phyloP scores from a whole-genome alignment of 305 asterid genomes.

The Rubia balearica region DNA sequence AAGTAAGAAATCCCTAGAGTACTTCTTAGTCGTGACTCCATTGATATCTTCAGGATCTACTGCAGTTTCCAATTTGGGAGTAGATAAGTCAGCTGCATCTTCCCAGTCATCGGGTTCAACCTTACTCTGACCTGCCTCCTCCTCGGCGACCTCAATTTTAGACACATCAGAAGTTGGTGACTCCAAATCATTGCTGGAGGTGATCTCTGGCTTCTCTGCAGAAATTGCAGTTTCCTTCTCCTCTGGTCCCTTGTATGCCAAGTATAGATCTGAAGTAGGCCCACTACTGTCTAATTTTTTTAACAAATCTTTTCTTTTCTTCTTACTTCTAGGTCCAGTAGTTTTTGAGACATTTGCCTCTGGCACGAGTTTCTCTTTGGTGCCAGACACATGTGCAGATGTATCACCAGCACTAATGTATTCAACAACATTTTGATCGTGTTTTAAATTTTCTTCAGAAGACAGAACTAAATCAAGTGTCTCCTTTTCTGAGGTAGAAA shows the following conservation, averaged over 20 bases:
- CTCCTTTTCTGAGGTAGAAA: slow-evolving; percentile 23
- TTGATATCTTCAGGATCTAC: slow-evolving; percentile 34
- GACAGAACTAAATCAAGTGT: slow-evolving; percentile 20
- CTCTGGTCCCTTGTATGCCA: slow-evolving; percentile 83
- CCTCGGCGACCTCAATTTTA: slow-evolving; percentile 30
- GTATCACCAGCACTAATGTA: slow-evolving; percentile 19
- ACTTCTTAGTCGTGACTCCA: slow-evolving; percentile 43
- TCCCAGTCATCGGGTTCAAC: slow-evolving; percentile 95
- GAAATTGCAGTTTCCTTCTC: slow-evolving; percentile 45
- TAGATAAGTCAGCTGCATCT: slow-evolving; percentile 68
- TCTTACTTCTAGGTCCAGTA: slow-evolving; percentile 30
- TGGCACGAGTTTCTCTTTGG: slow-evolving; percentile 40
- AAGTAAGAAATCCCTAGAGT: slow-evolving; percentile 73
- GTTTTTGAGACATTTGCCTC: slow-evolving; percentile 44
- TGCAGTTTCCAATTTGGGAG: slow-evolving; percentile 45
- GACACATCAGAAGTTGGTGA: slow-evolving; percentile 30
- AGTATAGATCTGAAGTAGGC: slow-evolving; percentile 66
- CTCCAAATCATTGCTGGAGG: slow-evolving; percentile 27
- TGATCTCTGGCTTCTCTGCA: slow-evolving; percentile 32
- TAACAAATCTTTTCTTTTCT: slow-evolving; percentile 41
- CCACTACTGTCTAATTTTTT: slow-evolving; percentile 68
- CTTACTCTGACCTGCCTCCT: slow-evolving; percentile 41
- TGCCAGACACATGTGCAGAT: slow-evolving; percentile 27
- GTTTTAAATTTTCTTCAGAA: slow-evolving; percentile 27
- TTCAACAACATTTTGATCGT: slow-evolving; percentile 34